Percentiles rank a stretch among this genome's conserved stretches.
Conservation (phyloP, 148 eudicot genomes). For the Dysphania ambrosioides region DNA sequence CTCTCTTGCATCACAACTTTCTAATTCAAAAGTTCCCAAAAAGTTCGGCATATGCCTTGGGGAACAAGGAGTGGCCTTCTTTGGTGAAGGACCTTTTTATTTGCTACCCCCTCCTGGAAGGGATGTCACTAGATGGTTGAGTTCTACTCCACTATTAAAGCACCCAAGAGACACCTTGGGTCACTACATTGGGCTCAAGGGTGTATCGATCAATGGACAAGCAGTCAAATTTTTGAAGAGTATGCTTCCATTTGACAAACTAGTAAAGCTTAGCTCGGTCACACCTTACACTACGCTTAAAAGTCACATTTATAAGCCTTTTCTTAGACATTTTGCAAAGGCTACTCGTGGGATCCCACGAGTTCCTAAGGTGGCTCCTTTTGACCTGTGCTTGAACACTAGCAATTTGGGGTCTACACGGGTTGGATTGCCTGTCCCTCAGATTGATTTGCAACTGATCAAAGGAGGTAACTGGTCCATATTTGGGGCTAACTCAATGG, state of each 20-base stretch:
- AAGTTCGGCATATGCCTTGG: not conserved
- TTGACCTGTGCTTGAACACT: conserved; percentile 16
- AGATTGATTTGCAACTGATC: conserved; percentile 34
- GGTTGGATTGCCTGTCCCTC: conserved; percentile 32
- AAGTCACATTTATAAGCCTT: not conserved
- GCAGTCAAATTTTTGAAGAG: not conserved
- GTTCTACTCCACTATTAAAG: not conserved
- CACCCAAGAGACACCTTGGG: not conserved
- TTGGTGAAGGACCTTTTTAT: not conserved
- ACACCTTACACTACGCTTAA: not conserved
- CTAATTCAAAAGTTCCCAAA: not conserved
- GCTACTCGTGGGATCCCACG: not conserved
- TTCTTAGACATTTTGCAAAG: not conserved
- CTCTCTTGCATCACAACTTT: not conserved
- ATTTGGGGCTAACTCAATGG: conserved; percentile 30
- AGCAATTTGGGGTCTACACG: conserved; percentile 23
- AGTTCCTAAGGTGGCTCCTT: conserved; percentile 24
- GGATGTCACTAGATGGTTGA: not conserved
- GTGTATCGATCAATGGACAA: not conserved
- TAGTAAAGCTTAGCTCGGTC: not conserved
- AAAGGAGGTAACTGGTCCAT: conserved; percentile 44
- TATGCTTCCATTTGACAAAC: not conserved
- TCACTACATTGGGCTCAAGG: not conserved
- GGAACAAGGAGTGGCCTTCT: not conserved
- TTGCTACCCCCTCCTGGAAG: not conserved